These are phyloP conservation scores for Chytridium lagenaria DNA, from an alignment of 371 early-diverging fungal species.

Conservation along the genomic window DNA sequence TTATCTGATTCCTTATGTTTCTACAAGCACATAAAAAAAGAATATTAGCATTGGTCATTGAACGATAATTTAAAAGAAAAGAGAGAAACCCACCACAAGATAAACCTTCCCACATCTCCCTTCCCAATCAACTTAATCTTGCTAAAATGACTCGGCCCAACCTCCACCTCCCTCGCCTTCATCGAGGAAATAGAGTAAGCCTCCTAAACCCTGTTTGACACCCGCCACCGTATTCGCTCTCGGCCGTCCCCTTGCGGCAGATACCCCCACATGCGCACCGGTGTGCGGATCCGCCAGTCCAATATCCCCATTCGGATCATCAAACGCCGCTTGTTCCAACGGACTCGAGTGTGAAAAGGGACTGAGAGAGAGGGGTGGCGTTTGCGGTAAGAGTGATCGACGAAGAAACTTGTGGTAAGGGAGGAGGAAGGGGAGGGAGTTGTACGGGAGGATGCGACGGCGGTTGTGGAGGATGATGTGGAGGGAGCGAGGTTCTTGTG, in stretches of 20 bases:
- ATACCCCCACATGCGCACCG: neutral
- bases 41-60: neutral
- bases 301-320: neutral
- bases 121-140: constrained; percentile 85
- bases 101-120: constrained; percentile 98
- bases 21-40: too few species aligned
- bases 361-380: neutral
- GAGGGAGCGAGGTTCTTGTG: neutral
- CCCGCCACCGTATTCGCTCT: neutral
- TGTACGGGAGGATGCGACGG: neutral
- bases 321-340: neutral
- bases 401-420: neutral
- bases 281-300: neutral
- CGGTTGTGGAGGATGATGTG: neutral
- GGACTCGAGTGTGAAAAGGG: neutral
- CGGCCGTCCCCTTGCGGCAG: neutral
- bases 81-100: constrained; percentile 66
- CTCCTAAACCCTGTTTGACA: neutral
- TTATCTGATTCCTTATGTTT: constrained; percentile 80
- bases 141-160: constrained; percentile 83
- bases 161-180: constrained; percentile 76
- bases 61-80: neutral
- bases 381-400: neutral
- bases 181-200: constrained; percentile 56
- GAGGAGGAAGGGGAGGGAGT: constrained; percentile 1